Percentiles rank a stretch among this genome's conserved stretches.
These are phyloP conservation scores for Cyberlindnera subsufficiens DNA, from an alignment of 805 yeast species.

Conservation along the genomic window DNA sequence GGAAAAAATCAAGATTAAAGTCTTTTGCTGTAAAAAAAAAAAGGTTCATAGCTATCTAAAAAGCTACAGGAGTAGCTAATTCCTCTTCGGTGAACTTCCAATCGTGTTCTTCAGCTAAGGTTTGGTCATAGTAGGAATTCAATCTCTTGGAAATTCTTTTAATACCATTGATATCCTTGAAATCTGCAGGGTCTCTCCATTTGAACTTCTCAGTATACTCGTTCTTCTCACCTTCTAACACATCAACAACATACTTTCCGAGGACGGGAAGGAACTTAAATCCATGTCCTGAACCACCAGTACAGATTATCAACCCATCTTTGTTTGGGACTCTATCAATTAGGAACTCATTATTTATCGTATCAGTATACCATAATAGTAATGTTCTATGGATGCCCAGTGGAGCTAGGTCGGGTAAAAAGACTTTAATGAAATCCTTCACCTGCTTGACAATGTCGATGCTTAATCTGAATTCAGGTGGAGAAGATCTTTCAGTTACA, in stretches of 20 bases:
- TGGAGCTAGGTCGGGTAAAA: constrained; percentile 15
- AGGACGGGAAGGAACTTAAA: constrained; percentile 30
- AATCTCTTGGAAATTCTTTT: constrained; percentile 7
- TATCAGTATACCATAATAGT: constrained; percentile 35
- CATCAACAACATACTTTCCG: constrained; percentile 27
- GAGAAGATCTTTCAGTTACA: constrained; percentile 20
- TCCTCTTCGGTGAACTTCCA: constrained; percentile 12
- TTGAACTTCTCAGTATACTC: constrained; percentile 26
- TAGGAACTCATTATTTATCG: constrained; percentile 28
- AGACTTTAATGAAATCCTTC: constrained; percentile 11
- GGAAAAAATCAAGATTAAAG: background rate
- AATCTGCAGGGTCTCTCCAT: constrained; percentile 27
- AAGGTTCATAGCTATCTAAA: background rate
- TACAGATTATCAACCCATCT: constrained; percentile 24
- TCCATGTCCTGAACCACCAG: constrained; percentile 33
- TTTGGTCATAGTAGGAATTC: constrained; percentile 29
- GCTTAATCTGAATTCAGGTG: constrained; percentile 21
- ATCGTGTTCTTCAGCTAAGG: constrained; percentile 16
- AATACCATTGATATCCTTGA: constrained; percentile 24
- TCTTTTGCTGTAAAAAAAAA: too few relatives aligned
- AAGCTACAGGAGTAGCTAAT: background rate
- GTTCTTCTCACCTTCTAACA: constrained; percentile 27
- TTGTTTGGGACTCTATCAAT: constrained; percentile 23
- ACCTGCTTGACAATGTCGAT: constrained; percentile 24
- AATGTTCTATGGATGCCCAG: constrained; percentile 15